These are phyloP conservation scores for Filobasidium wieringae DNA, from an alignment of 768 basidiomycete species.

Conservation along the genomic window DNA sequence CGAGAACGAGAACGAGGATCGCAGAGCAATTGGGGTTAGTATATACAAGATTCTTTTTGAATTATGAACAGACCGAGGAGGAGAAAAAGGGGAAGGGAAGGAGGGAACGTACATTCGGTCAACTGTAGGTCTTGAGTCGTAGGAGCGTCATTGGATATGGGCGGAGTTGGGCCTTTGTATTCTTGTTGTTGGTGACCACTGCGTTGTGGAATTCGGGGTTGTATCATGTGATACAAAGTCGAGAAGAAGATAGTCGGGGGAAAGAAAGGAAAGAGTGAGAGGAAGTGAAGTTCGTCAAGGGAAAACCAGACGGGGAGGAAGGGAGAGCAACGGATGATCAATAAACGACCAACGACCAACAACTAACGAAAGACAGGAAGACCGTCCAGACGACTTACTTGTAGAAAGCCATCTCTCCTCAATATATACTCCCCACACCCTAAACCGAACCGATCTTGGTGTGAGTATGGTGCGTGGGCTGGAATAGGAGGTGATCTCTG, in stretches of 20 bases:
- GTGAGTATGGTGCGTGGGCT: too few species aligned
- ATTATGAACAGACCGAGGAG: too few species aligned
- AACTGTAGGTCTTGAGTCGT: constrained; percentile 3
- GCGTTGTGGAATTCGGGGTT: background rate
- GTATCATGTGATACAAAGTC: background rate
- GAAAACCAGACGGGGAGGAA: background rate
- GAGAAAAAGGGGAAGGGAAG: too few species aligned
- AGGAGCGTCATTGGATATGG: constrained; percentile 1
- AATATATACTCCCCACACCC: too few species aligned
- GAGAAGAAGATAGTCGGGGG: background rate
- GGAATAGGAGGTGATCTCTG: too few species aligned
- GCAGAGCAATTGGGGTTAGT: background rate
- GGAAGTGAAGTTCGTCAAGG: background rate
- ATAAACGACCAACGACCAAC: too few species aligned
- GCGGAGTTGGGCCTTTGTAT: constrained; percentile 7
- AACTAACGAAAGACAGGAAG: background rate
- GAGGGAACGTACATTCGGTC: constrained; percentile 1
- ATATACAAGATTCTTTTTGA: too few species aligned
- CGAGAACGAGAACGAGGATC: background rate
- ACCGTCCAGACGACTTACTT: background rate
- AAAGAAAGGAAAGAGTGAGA: background rate
- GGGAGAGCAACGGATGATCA: too few species aligned
- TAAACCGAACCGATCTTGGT: too few species aligned
- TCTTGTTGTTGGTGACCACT: background rate
- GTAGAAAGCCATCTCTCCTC: background rate